A percentile compares a stretch with the other conserved stretches of the same genome.
Conservation (phyloP, 2,329 filamentous ascomycete genomes). For the Volutella citrinella region DNA sequence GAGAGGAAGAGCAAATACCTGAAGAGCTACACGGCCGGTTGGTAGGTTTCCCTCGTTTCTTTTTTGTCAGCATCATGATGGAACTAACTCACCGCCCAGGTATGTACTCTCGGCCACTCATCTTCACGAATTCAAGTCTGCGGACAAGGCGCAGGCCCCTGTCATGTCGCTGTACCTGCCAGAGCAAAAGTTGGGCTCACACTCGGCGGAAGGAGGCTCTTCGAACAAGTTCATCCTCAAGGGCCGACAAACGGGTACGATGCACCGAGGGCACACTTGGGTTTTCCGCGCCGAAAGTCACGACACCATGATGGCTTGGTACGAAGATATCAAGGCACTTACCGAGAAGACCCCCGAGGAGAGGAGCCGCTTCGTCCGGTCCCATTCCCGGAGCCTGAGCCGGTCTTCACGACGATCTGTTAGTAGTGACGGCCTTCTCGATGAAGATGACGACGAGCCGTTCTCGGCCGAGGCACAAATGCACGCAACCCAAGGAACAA, state of each 20-base stretch:
- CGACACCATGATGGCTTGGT: conserved; percentile 97
- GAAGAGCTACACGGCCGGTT: conserved; percentile 94
- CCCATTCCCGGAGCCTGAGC: conserved; percentile 75
- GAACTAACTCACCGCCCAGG: conserved; percentile 46
- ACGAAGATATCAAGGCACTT: conserved; percentile 84
- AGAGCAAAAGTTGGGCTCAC: conserved; percentile 92
- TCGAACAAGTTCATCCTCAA: conserved; percentile 99
- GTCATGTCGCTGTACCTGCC: conserved; percentile 95
- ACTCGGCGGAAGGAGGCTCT: conserved; percentile 75
- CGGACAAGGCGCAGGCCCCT: conserved; percentile 84
- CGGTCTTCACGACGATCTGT: conserved; percentile 59
- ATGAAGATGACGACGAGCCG: conserved; percentile 66
- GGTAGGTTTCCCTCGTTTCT: conserved; percentile 54
- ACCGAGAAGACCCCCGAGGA: conserved; percentile 88
- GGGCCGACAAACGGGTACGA: conserved; percentile 85
- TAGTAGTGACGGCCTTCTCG: conserved; percentile 76
- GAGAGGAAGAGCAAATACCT: conserved; percentile 99
- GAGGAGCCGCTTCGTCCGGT: conserved; percentile 80
- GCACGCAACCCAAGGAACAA: conserved; percentile 44
- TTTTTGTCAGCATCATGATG: not conserved
- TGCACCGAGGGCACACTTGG: conserved; percentile 81
- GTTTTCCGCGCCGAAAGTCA: conserved; percentile 70
- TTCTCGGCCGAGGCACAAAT: conserved; percentile 52
- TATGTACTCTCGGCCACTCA: conserved; percentile 96
- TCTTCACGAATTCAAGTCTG: conserved; percentile 98